These are phyloP conservation scores for Canariomyces notabilis DNA, from an alignment of 2,329 filamentous ascomycete genomes.

Conservation along the genomic window DNA sequence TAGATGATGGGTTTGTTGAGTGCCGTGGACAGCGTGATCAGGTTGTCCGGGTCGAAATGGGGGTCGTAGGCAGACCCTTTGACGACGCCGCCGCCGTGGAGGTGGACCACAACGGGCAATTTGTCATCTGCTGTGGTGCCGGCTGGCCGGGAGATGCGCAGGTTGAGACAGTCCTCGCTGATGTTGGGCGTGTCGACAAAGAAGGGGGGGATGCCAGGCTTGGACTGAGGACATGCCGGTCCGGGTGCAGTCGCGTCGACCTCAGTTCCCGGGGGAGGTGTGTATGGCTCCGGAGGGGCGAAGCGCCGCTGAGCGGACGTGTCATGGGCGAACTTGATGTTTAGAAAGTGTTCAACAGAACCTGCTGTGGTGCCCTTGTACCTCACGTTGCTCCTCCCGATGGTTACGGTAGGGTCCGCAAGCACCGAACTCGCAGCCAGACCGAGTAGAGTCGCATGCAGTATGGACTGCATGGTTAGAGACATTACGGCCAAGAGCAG, in stretches of 20 bases:
- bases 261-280: slow-evolving; percentile 19
- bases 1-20: slow-evolving; percentile 25
- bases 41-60: slow-evolving; percentile 24
- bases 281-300: slow-evolving; percentile 26
- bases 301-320: slow-evolving; percentile 27
- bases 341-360: slow-evolving; percentile 26
- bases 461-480: no score
- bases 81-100: slow-evolving; percentile 26
- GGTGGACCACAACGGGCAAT: slow-evolving; percentile 27
- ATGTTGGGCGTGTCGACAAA: slow-evolving; percentile 22
- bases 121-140: slow-evolving; percentile 18
- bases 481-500: no score
- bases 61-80: slow-evolving; percentile 27
- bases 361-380: slow-evolving; percentile 16
- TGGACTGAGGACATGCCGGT: slow-evolving; percentile 27
- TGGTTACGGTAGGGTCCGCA: slow-evolving; percentile 4
- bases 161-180: slow-evolving; percentile 28
- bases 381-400: slow-evolving; percentile 8
- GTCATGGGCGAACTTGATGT: slow-evolving; percentile 27
- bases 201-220: slow-evolving; percentile 24
- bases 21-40: slow-evolving; percentile 18
- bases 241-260: slow-evolving; percentile 25
- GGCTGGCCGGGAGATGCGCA: slow-evolving; percentile 25
- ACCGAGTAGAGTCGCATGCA: background rate
- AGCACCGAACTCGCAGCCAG: slow-evolving; percentile 1